Evolutionary conservation across 805 yeast genomes (phyloP).

Genomic region (Yarrowia divulgata): DNA sequence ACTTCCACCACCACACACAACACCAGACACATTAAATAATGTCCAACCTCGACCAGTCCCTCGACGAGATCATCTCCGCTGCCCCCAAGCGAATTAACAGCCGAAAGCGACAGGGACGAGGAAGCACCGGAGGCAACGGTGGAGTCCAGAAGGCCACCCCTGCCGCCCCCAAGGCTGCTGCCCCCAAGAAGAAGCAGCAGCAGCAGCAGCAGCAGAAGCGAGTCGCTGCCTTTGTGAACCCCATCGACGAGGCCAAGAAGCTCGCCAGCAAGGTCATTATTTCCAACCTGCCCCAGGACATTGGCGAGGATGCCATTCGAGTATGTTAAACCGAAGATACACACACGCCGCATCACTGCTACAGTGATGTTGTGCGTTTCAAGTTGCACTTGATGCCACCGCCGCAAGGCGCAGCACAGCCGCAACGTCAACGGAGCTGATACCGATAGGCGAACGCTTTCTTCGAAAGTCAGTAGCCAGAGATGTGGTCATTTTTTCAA

Average conservation of each 20-base stretch:
- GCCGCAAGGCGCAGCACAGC: not conserved
- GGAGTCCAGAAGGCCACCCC: conserved; percentile 48
- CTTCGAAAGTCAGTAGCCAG: conserved; percentile 17
- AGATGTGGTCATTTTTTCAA: not conserved
- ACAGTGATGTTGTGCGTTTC: not conserved
- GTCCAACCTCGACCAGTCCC: conserved; percentile 83
- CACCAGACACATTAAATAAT: conserved; percentile 1
- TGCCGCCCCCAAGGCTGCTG: conserved; percentile 39
- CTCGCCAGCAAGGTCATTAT: conserved; percentile 80
- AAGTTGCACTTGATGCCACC: not conserved
- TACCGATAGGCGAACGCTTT: conserved; percentile 26
- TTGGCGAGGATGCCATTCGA: conserved; percentile 46
- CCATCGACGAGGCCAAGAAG: conserved; percentile 54
- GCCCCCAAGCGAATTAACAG: conserved; percentile 49
- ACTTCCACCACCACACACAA: conserved; percentile 5
- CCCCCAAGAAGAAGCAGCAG: conserved; percentile 40
- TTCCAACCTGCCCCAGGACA: conserved; percentile 61
- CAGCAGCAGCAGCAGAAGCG: conserved; percentile 44
- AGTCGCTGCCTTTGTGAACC: conserved; percentile 43
- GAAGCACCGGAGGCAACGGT: conserved; percentile 41
- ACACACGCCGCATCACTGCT: not conserved
- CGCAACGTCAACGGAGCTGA: conserved; percentile 32
- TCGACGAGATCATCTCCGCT: conserved; percentile 90
- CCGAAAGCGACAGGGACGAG: conserved; percentile 40
- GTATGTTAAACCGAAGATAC: conserved; percentile 30